These are phyloP conservation scores for Kwoniella dendrophila DNA, from an alignment of 768 basidiomycete species.

Conservation along the genomic window DNA sequence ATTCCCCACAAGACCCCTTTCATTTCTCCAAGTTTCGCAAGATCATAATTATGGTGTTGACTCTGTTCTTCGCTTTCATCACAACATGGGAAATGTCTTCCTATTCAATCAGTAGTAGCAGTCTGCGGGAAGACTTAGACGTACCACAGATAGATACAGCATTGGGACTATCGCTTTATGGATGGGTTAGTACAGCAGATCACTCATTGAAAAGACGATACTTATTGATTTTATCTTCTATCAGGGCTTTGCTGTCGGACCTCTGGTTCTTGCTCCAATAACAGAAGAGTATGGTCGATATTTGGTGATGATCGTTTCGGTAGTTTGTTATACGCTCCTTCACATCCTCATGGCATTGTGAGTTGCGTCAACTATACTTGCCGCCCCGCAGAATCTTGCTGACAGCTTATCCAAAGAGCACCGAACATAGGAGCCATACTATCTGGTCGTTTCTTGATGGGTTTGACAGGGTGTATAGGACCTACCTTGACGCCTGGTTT, in stretches of 20 bases:
- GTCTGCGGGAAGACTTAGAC: slow-evolving; percentile 44
- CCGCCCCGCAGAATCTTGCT: background rate
- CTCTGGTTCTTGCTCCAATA: slow-evolving; percentile 47
- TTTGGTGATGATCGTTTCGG: slow-evolving; percentile 38
- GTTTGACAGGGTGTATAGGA: slow-evolving; percentile 53
- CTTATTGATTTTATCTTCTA: background rate
- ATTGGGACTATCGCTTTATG: slow-evolving; percentile 47
- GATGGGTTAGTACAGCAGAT: slow-evolving; percentile 14
- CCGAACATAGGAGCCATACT: slow-evolving; percentile 54
- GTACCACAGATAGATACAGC: slow-evolving; percentile 27
- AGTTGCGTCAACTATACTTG: no score
- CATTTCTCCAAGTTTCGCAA: slow-evolving; percentile 33
- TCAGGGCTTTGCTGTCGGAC: slow-evolving; percentile 48
- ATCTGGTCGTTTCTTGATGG: slow-evolving; percentile 53
- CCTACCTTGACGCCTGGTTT: slow-evolving; percentile 56
- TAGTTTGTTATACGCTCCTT: slow-evolving; percentile 12
- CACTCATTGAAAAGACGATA: background rate
- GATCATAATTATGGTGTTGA: slow-evolving; percentile 39
- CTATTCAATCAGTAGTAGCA: slow-evolving; percentile 38
- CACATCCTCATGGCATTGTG: slow-evolving; percentile 26
- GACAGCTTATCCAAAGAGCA: slow-evolving; percentile 40
- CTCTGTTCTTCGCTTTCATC: slow-evolving; percentile 37
- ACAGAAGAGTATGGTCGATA: slow-evolving; percentile 49
- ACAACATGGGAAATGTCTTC: slow-evolving; percentile 32
- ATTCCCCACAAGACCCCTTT: slow-evolving; percentile 40